These are phyloP conservation scores for Leccinum broughii DNA, from an alignment of 768 basidiomycete species.

Conservation along the genomic window DNA sequence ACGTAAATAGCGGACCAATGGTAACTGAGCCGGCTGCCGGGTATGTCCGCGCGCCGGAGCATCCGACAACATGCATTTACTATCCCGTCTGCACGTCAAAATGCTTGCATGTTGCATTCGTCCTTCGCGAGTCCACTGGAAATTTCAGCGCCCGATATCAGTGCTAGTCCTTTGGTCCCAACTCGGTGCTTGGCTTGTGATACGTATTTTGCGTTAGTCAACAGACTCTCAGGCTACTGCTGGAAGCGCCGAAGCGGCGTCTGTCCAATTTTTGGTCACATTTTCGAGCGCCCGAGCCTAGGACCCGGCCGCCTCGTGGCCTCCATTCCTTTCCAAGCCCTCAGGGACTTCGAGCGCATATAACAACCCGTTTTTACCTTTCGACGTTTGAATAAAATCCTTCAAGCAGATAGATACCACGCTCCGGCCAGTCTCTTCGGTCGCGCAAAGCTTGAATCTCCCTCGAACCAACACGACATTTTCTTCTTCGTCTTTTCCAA, in stretches of 20 bases:
- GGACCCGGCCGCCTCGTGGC: conserved; percentile 12
- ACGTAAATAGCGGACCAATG: too few species aligned
- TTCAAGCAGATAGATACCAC: background rate
- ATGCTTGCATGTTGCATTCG: too few species aligned
- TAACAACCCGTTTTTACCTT: background rate
- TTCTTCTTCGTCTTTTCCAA: background rate
- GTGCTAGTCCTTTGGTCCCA: too few species aligned
- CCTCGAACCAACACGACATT: background rate
- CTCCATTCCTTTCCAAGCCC: background rate
- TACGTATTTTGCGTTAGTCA: background rate
- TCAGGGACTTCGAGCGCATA: background rate
- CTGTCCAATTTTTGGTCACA: background rate
- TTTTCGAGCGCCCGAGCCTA: conserved; percentile 2
- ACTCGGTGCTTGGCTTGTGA: too few species aligned
- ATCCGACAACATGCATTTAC: too few species aligned
- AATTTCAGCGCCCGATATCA: too few species aligned
- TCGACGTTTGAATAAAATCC: background rate
- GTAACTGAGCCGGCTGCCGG: too few species aligned
- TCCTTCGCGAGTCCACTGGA: too few species aligned
- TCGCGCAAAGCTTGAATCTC: background rate
- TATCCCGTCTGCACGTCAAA: too few species aligned
- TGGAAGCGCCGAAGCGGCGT: background rate
- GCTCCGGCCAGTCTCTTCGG: background rate
- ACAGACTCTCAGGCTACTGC: background rate
- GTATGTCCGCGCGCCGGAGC: too few species aligned